These are phyloP conservation scores for Dothistroma septosporum DNA, from an alignment of 2,329 filamentous ascomycete genomes.

Conservation along the genomic window DNA sequence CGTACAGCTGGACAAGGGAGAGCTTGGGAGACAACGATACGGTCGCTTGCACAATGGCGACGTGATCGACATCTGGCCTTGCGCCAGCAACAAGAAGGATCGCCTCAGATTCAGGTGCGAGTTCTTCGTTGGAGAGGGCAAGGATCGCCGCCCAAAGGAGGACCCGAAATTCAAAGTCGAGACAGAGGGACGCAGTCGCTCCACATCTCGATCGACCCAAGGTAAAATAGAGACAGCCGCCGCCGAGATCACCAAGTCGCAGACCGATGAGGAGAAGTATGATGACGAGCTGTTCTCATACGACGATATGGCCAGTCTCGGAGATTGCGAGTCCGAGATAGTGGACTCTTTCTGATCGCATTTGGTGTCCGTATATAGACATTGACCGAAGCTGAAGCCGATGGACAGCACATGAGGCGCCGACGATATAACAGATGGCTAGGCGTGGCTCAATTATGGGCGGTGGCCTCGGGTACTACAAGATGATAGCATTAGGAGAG, in stretches of 20 bases:
- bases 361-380: not conserved
- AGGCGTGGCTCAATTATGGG: not conserved
- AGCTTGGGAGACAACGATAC: constrained; percentile 52
- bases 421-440: constrained; percentile 1
- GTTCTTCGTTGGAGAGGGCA: constrained; percentile 14
- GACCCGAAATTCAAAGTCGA: constrained; percentile 15
- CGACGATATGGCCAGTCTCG: not conserved
- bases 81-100: not conserved
- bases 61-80: constrained; percentile 66
- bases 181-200: constrained; percentile 8
- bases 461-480: not conserved
- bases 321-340: constrained; percentile 1
- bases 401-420: not conserved
- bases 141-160: constrained; percentile 8
- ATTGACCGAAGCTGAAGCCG: not conserved
- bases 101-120: constrained; percentile 14
- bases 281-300: not conserved
- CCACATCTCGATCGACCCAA: not conserved
- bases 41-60: constrained; percentile 74
- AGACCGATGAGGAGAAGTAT: constrained; percentile 3
- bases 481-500: constrained; percentile 4
- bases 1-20: constrained; percentile 56
- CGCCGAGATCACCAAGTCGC: not conserved
- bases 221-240: not conserved
- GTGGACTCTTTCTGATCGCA: not conserved